Evolutionary conservation across 352 stramenopile genomes (phyloP).

Genomic region (Pythium rhizo-oryzae): DNA sequence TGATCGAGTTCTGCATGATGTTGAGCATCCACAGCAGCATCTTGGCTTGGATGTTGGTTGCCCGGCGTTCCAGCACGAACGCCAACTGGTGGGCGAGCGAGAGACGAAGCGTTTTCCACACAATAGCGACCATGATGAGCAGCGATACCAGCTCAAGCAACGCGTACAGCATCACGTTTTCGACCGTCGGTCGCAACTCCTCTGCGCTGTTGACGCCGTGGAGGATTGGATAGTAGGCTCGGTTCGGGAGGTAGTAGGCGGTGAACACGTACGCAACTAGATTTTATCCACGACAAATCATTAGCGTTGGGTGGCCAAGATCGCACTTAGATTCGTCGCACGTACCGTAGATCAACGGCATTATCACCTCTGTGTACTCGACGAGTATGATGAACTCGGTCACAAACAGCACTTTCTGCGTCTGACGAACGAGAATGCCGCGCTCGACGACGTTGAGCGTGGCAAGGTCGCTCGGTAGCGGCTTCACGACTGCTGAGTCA

Average conservation of each 20-base stretch:
- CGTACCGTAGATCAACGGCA: slow-evolving; percentile 35
- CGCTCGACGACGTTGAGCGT: slow-evolving; percentile 19
- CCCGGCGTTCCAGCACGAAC: slow-evolving; percentile 21
- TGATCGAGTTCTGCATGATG: slow-evolving; percentile 24
- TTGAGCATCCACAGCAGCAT: slow-evolving; percentile 24
- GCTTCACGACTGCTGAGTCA: background rate
- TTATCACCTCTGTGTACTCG: slow-evolving; percentile 45
- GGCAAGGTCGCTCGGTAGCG: slow-evolving; percentile 3
- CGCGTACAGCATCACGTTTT: slow-evolving; percentile 19
- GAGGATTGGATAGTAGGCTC: slow-evolving; percentile 37
- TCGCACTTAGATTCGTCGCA: background rate
- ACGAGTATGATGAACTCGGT: slow-evolving; percentile 40
- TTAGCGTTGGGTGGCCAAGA: background rate
- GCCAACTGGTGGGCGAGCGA: slow-evolving; percentile 26
- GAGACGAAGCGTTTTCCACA: slow-evolving; percentile 24
- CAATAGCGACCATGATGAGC: background rate
- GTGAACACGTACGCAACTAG: slow-evolving; percentile 18
- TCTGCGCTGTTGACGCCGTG: slow-evolving; percentile 4
- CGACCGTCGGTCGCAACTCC: background rate
- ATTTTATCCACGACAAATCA: background rate
- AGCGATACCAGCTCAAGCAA: slow-evolving; percentile 19
- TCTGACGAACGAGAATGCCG: slow-evolving; percentile 20
- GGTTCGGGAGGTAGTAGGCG: slow-evolving; percentile 31
- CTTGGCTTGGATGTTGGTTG: slow-evolving; percentile 23
- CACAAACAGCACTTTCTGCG: slow-evolving; percentile 31